Evolutionary conservation across 345 rosid genomes (phyloP).

Genomic region (Alliaria petiolata): DNA sequence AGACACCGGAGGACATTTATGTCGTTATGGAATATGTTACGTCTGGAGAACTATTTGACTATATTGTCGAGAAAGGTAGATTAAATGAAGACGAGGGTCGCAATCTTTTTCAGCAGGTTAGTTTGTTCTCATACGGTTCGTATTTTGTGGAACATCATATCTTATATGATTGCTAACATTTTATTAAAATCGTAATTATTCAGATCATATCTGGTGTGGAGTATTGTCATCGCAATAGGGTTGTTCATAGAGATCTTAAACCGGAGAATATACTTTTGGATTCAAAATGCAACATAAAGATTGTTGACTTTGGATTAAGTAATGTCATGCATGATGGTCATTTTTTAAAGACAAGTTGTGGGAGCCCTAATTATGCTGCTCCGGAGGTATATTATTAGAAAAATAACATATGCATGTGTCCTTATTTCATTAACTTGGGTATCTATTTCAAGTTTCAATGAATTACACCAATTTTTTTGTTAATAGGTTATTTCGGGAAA

Average conservation of each 20-base stretch:
- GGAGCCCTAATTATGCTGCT: constrained; percentile 96
- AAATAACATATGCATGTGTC: neutral
- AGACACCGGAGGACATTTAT: constrained; percentile 61
- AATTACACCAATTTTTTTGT: neutral
- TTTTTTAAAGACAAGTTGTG: constrained; percentile 83
- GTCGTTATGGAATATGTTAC: constrained; percentile 82
- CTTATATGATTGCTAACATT: neutral
- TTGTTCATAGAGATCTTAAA: constrained; percentile 91
- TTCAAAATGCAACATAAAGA: constrained; percentile 68
- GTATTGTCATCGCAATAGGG: constrained; percentile 75
- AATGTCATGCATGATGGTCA: constrained; percentile 85
- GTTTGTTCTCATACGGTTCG: neutral
- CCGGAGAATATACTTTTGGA: constrained; percentile 89
- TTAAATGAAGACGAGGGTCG: constrained; percentile 82
- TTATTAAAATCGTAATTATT: constrained; percentile 5
- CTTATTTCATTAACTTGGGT: neutral
- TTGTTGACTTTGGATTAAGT: constrained; percentile 96
- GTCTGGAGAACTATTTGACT: constrained; percentile 90
- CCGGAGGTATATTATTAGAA: constrained; percentile 37
- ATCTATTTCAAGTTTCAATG: neutral
- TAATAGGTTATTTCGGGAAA: constrained; percentile 71
- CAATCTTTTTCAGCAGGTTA: constrained; percentile 73
- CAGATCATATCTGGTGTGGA: constrained; percentile 90
- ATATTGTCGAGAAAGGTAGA: constrained; percentile 73
- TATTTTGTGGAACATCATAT: neutral